phyloP scores from a whole-genome alignment of 306 rosid genomes.

The Citrullus colocynthis region DNA sequence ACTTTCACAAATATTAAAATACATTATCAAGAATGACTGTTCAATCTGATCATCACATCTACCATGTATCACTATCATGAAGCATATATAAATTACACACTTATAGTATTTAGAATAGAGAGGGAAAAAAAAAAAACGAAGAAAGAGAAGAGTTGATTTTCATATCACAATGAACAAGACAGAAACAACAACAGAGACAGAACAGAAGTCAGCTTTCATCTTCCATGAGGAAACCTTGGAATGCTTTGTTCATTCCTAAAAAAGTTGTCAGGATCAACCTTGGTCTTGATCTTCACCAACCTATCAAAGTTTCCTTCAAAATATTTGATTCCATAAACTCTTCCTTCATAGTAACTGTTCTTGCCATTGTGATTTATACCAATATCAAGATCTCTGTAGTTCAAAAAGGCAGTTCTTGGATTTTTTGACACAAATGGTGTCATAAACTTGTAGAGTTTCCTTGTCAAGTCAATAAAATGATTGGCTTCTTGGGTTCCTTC shows the following conservation, averaged over 20 bases:
- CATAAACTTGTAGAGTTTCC: conserved; percentile 11
- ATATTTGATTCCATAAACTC: conserved; percentile 11
- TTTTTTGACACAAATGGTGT: conserved; percentile 12
- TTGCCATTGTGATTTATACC: conserved; percentile 11
- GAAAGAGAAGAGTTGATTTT: too few species aligned
- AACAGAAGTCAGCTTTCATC: neutral
- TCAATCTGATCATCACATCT: too few species aligned
- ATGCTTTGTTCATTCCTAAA: conserved; percentile 21
- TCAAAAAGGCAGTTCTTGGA: conserved; percentile 5
- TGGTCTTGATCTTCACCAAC: conserved; percentile 13
- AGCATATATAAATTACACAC: too few species aligned
- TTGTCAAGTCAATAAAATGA: neutral
- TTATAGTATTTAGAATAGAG: too few species aligned
- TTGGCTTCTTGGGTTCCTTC: neutral
- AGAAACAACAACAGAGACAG: too few species aligned
- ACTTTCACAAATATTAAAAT: too few species aligned
- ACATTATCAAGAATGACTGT: too few species aligned
- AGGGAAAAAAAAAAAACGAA: too few species aligned
- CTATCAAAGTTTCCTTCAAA: conserved; percentile 9
- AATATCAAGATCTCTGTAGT: conserved; percentile 17
- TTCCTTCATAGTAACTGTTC: conserved; percentile 9
- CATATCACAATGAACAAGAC: too few species aligned
- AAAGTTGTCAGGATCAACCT: conserved; percentile 16
- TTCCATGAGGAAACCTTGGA: neutral
- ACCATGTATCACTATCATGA: too few species aligned